phyloP scores from a whole-genome alignment of 176 grass and related monocot genomes.

The Otatea glauca region DNA sequence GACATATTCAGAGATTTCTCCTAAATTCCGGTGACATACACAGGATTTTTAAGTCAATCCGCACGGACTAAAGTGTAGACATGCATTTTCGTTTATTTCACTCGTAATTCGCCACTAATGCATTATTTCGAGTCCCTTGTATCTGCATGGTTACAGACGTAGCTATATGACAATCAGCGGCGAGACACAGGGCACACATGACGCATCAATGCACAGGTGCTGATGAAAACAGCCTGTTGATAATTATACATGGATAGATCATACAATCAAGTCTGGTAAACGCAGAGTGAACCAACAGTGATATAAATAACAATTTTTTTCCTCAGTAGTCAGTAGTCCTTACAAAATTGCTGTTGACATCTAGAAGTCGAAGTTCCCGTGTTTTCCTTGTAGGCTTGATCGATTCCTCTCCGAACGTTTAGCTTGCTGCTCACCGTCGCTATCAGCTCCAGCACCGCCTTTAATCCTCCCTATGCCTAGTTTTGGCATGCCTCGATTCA shows the following conservation, averaged over 20 bases:
- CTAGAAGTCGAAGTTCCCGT: slow-evolving; percentile 73
- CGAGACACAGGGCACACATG: no score
- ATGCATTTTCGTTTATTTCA: neutral
- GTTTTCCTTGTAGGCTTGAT: slow-evolving; percentile 65
- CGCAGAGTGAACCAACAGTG: neutral
- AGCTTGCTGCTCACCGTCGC: slow-evolving; percentile 32
- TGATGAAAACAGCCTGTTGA: neutral
- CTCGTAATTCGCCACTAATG: neutral
- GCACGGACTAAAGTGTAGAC: no score
- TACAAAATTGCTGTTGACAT: slow-evolving; percentile 23
- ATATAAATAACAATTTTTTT: neutral
- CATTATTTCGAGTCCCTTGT: no score
- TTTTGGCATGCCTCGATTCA: slow-evolving; percentile 86
- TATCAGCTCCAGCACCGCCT: slow-evolving; percentile 32
- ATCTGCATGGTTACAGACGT: no score
- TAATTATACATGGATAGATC: no score
- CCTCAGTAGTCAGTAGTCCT: neutral
- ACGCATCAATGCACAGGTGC: neutral
- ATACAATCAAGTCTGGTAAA: neutral
- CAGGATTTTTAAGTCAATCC: no score
- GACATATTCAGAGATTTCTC: no score
- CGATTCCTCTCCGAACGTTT: slow-evolving; percentile 40
- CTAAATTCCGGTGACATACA: no score
- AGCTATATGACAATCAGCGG: no score
- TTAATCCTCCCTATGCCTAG: slow-evolving; percentile 82